These are phyloP conservation scores for Coemansia umbellata DNA, from an alignment of 192 early-diverging fungal genomes.

Conservation along the genomic window DNA sequence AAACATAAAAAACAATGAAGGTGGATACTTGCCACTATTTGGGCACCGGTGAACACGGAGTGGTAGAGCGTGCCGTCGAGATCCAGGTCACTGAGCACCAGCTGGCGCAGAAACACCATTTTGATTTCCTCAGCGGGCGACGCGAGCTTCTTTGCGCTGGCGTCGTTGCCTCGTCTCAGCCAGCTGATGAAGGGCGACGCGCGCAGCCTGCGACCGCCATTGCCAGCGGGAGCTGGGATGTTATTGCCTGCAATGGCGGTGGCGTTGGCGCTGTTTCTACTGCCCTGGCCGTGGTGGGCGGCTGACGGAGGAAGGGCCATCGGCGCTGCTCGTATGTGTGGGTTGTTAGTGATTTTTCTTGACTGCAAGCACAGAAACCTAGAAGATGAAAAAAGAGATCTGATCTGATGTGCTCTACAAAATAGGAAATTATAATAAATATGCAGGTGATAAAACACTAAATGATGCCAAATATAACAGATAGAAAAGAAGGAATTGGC, in stretches of 20 bases:
- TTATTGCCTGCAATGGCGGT: neutral
- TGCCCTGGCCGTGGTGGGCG: neutral
- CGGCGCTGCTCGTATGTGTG: neutral
- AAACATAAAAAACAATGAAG: neutral
- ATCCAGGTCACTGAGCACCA: slow-evolving; percentile 43
- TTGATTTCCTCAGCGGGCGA: slow-evolving; percentile 53
- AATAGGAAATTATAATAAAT: too few relatives aligned
- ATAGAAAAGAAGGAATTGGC: neutral
- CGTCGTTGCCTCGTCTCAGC: slow-evolving; percentile 28
- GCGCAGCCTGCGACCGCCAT: slow-evolving; percentile 20
- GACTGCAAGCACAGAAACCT: neutral
- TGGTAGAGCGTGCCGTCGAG: slow-evolving; percentile 46
- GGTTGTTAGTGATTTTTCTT: neutral
- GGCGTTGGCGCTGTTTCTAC: neutral
- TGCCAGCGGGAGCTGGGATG: neutral
- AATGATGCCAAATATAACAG: neutral
- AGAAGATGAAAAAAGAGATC: neutral
- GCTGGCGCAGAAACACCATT: slow-evolving; percentile 41
- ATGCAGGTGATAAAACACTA: neutral
- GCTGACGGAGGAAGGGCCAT: slow-evolving; percentile 2
- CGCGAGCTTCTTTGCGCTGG: slow-evolving; percentile 45
- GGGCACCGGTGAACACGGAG: slow-evolving; percentile 48
- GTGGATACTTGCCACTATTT: slow-evolving; percentile 46
- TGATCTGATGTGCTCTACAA: slow-evolving; percentile 11
- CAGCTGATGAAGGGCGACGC: slow-evolving; percentile 40